Percentiles rank a stretch among this genome's conserved stretches.
These are phyloP conservation scores for Exophiala spinifera DNA, from an alignment of 2,329 filamentous ascomycete genomes.

Conservation along the genomic window DNA sequence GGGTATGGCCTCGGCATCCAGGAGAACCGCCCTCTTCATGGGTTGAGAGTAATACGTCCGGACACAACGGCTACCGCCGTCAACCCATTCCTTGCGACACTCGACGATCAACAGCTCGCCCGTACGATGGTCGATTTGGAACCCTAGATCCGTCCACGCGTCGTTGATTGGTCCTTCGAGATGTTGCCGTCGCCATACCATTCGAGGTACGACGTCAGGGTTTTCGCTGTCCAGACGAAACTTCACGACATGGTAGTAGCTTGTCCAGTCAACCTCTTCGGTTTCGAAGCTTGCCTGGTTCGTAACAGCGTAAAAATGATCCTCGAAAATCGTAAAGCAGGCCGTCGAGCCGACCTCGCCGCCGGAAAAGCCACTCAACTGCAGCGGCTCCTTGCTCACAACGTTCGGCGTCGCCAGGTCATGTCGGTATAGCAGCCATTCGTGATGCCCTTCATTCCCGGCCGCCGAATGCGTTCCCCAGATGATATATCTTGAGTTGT, in stretches of 20 bases:
- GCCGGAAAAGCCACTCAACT: slow-evolving; percentile 59
- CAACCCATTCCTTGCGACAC: slow-evolving; percentile 64
- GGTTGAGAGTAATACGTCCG: slow-evolving; percentile 63
- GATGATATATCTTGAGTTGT: slow-evolving; percentile 60
- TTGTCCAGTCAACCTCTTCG: slow-evolving; percentile 64
- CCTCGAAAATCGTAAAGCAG: slow-evolving; percentile 68
- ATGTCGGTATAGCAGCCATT: slow-evolving; percentile 62
- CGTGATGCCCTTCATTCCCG: slow-evolving; percentile 53
- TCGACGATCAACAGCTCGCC: slow-evolving; percentile 63
- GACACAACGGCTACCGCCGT: slow-evolving; percentile 55
- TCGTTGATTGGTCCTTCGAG: slow-evolving; percentile 56
- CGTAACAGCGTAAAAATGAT: slow-evolving; percentile 66
- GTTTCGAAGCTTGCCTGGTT: slow-evolving; percentile 62
- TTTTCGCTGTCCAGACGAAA: slow-evolving; percentile 52
- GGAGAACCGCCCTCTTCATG: slow-evolving; percentile 32
- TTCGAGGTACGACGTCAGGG: slow-evolving; percentile 32
- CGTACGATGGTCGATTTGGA: slow-evolving; percentile 59
- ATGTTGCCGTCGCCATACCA: slow-evolving; percentile 22
- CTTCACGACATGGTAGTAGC: slow-evolving; percentile 65
- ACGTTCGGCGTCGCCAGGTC: slow-evolving; percentile 44
- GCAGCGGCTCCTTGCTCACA: slow-evolving; percentile 44
- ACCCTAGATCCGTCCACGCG: slow-evolving; percentile 65
- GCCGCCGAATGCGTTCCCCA: slow-evolving; percentile 62
- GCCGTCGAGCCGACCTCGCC: slow-evolving; percentile 64
- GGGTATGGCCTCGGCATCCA: slow-evolving; percentile 4